Evolutionary conservation across 306 rosid genomes (phyloP), one percentile per base, ranked within the genome.

Genomic region (Myrica gale): DNA sequence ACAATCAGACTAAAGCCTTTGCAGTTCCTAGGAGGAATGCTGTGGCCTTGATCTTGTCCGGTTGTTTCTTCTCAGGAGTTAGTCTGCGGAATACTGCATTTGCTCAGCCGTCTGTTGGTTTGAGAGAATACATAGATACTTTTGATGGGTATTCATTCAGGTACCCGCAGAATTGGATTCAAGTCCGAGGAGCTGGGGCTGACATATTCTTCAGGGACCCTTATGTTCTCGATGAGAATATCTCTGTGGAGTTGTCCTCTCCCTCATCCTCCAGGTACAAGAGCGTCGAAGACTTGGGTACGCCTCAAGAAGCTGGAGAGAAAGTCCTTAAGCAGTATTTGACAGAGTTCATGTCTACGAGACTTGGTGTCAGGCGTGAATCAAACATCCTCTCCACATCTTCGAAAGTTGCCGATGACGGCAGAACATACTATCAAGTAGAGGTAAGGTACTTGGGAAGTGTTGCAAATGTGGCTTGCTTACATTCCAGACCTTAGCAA

Each of bases 141-240:
- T 95, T 95, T 74, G 98, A 95, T 79, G 98, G 97, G 6, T 95
- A 95, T 85, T 89, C 93, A 5, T 90, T 95, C 69, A 84, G 79
- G 63, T 95, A 92, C 79, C 97, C 98, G 0, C 74, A 79, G 55
- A 95, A 89, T 74, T 95, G 98, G 97, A 92, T 95, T 80, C 95
- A 84, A 82, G 98, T 95, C 12, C 84, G 88, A 42, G 98, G 98
- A 2, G 52, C 96, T 4, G 98, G 97, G 44, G 97, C 98, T 9
- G 98, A 92, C 80, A 90, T 95, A 19, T 92, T 95, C 86, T 95
- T 95, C 77, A 89, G 97, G 72, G 98, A 95, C 79, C 98, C 98
- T 73, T 92, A 62, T 82, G 78, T 95, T 83, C 98, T 95, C n/a
- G 98, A 95, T 79, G 97, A 95, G 51, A 92, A 95, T 70, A 17